Evolutionary conservation across 169 alveolate species (phyloP), one percentile per base, ranked within the genome.

Genomic region (Theileria sp.): DNA sequence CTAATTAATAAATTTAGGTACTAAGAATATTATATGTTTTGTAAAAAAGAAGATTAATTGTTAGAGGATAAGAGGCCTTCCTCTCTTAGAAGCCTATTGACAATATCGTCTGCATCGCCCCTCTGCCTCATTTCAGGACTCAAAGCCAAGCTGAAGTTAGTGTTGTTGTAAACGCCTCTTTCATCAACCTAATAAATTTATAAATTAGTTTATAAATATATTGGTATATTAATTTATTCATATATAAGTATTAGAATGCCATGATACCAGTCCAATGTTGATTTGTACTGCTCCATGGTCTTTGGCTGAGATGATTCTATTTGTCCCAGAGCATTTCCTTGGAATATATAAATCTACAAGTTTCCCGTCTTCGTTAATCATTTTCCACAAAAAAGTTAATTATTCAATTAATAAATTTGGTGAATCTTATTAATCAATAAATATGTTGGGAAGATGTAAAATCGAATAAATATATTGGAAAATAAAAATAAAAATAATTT

Each of bases 231-330:
- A 32, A 32, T 32, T 32, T 32, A 32, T 32, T 32, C 1, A 21
- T 12, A 69, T 25, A 19, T 38, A 38, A 10, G 36, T n/a, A 26
- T 44, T 4, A 4, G 17, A 13, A 44, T 4, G 15, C 23, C 30
- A 10, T 26, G 86, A 49, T 86, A 95, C 98, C 87, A 94, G 81
- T 51, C 97, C 98, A 70, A 95, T 92, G 83, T 92, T 96, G 73
- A 96, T 88, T 86, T 96, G 98, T 77, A 96, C 97, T 36, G 98
- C 93, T 54, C 98, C 98, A 80, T 95, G 96, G 92, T 97, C 99
- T 89, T 92, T 94, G 23, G 98, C 94, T 60, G 93, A 93, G 70
- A 96, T 83, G 50, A 96, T 88, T 73, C 96, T 90, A 86, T 95
- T 92, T 75, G 99, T 96, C 72, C 98, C 98, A 49, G 97, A 94